These are phyloP conservation scores for Pleurotus tuber-regium DNA, from an alignment of 768 basidiomycete species.

Conservation along the genomic window DNA sequence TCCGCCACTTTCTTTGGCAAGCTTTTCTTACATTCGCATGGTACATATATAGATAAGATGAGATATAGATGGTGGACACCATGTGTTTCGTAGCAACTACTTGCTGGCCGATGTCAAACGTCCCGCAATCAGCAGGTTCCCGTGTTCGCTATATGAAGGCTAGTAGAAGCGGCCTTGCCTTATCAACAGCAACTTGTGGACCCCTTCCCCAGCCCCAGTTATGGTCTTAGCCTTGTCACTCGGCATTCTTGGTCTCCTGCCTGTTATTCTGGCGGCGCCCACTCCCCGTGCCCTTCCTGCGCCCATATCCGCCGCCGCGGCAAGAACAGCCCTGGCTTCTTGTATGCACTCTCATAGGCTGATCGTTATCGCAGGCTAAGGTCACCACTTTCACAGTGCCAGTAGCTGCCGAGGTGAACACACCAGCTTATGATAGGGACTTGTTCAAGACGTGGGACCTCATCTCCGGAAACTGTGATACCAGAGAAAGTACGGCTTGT, in stretches of 20 bases:
- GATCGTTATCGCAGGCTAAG: neutral
- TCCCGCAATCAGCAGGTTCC: neutral
- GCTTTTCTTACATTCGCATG: constrained; percentile 5
- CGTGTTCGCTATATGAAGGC: neutral
- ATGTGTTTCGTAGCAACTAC: neutral
- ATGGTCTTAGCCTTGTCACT: neutral
- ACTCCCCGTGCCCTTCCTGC: constrained; percentile 9
- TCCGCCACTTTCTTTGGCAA: neutral
- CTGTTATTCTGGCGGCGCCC: constrained; percentile 1
- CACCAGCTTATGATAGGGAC: constrained; percentile 36
- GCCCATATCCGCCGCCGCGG: constrained; percentile 10
- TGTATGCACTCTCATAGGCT: neutral
- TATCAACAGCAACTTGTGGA: neutral
- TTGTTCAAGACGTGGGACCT: constrained; percentile 49
- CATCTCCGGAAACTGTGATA: constrained; percentile 50
- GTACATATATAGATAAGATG: constrained; percentile 1
- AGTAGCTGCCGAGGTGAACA: constrained; percentile 40
- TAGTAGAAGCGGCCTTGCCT: neutral
- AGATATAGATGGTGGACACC: neutral
- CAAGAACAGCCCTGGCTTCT: constrained; percentile 8
- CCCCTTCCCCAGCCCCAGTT: neutral
- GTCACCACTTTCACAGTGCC: constrained; percentile 22
- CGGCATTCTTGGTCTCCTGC: neutral
- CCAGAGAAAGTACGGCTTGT: constrained; percentile 42
- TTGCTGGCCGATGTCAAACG: neutral